phyloP scores from a whole-genome alignment of 495 filamentous ascomycete species.

The Parmelia sp. region DNA sequence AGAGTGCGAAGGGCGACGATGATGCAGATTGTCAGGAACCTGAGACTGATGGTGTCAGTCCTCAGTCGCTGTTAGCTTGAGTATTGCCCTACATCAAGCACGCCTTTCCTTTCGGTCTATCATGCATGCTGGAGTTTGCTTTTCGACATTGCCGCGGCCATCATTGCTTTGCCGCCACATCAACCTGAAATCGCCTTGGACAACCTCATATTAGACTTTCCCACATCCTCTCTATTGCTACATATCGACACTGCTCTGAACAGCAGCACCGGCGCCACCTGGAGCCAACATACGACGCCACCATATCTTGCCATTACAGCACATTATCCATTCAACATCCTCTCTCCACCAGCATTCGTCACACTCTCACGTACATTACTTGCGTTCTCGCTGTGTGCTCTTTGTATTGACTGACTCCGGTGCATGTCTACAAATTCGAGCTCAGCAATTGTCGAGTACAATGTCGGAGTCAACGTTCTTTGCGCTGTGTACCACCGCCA shows the following conservation, averaged over 20 bases:
- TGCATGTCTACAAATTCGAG: slow-evolving; percentile 20
- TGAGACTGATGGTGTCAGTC: not conserved
- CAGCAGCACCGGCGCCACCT: not conserved
- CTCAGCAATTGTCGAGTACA: not conserved
- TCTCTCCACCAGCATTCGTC: not conserved
- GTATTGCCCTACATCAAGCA: too few relatives aligned
- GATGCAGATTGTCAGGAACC: slow-evolving; percentile 3
- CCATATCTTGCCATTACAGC: not conserved
- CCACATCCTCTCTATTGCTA: not conserved
- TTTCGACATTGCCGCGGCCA: not conserved
- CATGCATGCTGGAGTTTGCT: slow-evolving; percentile 4
- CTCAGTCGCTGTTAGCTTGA: slow-evolving; percentile 8
- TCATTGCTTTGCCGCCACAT: not conserved
- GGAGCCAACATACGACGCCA: not conserved
- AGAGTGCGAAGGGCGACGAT: slow-evolving; percentile 48
- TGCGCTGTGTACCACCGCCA: not conserved
- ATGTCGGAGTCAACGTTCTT: not conserved
- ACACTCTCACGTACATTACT: not conserved
- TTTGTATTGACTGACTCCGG: slow-evolving; percentile 21
- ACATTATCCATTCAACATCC: not conserved
- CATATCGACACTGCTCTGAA: not conserved
- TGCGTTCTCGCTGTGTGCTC: slow-evolving; percentile 7
- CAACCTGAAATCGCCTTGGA: not conserved
- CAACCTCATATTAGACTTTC: not conserved
- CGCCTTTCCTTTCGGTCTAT: not conserved